Evolutionary conservation across 306 rosid species (phyloP), one percentile per base, ranked within the genome.

Genomic region (Bauhinia variegata): DNA sequence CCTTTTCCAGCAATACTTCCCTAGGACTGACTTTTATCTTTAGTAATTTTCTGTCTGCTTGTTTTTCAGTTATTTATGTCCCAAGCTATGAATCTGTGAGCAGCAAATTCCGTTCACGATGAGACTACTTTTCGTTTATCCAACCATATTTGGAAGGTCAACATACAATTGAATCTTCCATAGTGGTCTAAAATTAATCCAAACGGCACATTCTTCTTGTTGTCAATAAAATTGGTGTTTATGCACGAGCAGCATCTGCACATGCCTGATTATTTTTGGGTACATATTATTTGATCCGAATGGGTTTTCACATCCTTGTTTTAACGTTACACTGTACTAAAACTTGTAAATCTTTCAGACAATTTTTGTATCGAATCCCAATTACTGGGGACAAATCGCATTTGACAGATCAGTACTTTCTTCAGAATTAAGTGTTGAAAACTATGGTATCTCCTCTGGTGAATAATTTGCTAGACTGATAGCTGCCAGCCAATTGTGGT

Each of bases 71-170:
- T 64, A 51, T 82, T 28, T 68, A 83, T 56, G 91, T 86, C 70
- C 92, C 95, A 33, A 82, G 81, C 87, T 86, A 86, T 60, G 97
- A 88, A 59, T 78, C 89, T 52, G 88, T 93, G 74, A 80, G 97
- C 85, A 70, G 77, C 71, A 90, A 78, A 82, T 82, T 93, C 79
- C 75, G 36, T 60, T 73, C 84, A 48, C 80, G 83, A 74, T 89
- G 81, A 86, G 60, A 41, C 41, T 31, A 69, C 53, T 61, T 57
- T 70, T 18, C 28, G 2, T 23, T 23, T 23, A 39, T 65, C 52
- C 71, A 44, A 23, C 68, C 49, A 28, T 4, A 37, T 34, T 31
- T 19, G 13, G 32, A 43, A 53, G 65, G 46, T 58, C 34, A 49
- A 51, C 70, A 41, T 71, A 52, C 67, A 65, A 28, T 47, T 69